A percentile compares a stretch with the other conserved stretches of the same genome.
These are phyloP conservation scores for Willaertia magna DNA, from an alignment of 208 protist species.

Conservation along the genomic window DNA sequence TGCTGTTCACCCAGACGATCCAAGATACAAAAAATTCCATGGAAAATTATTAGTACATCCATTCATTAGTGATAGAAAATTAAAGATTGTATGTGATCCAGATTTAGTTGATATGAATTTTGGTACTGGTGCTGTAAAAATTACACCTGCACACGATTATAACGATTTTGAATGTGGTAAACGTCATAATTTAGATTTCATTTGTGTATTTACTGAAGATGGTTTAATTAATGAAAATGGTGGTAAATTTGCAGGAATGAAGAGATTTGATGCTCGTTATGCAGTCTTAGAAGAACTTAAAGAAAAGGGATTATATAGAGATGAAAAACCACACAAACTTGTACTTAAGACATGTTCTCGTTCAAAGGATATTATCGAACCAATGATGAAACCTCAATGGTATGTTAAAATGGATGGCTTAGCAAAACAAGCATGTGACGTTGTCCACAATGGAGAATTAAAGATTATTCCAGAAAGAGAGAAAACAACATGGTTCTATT, in stretches of 20 bases:
- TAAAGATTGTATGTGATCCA: constrained; percentile 91
- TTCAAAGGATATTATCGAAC: constrained; percentile 97
- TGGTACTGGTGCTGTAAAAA: constrained; percentile 91
- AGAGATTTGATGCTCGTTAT: constrained; percentile 84
- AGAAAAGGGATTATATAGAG: constrained; percentile 69
- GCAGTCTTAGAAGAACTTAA: constrained; percentile 73
- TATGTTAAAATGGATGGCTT: constrained; percentile 86
- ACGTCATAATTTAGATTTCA: constrained; percentile 82
- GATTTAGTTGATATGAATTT: constrained; percentile 93
- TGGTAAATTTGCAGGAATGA: constrained; percentile 74
- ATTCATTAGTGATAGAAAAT: constrained; percentile 65
- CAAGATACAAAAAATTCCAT: constrained; percentile 84
- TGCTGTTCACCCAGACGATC: constrained; percentile 93
- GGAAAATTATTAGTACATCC: constrained; percentile 89
- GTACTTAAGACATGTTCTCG: constrained; percentile 84
- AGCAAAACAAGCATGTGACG: constrained; percentile 58
- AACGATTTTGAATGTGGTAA: constrained; percentile 97
- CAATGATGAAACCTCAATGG: constrained; percentile 98
- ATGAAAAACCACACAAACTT: constrained; percentile 81
- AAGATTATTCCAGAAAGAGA: constrained; percentile 80
- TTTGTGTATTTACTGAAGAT: constrained; percentile 89
- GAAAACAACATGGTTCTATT: constrained; percentile 82
- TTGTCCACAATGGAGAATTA: constrained; percentile 69
- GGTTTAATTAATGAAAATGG: constrained; percentile 78
- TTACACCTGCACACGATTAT: constrained; percentile 99